Conservation (phyloP, 1,284 basidiomycete genomes). For the Chondrostereum purpureum region DNA sequence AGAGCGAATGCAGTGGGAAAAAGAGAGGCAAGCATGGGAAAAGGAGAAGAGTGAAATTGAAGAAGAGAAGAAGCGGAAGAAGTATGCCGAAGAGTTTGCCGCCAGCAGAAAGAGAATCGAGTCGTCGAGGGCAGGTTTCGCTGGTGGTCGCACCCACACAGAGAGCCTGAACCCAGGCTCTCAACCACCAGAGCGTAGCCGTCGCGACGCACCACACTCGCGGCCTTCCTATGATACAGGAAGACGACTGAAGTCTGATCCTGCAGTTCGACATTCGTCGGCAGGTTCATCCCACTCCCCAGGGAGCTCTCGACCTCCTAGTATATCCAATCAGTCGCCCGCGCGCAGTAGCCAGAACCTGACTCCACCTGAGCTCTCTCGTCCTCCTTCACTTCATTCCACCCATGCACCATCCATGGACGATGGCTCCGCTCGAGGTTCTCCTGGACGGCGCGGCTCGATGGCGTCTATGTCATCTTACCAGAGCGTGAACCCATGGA, state of each 20-base stretch:
- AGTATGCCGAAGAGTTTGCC: slow-evolving; percentile 53
- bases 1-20: slow-evolving; percentile 45
- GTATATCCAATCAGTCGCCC: slow-evolving; percentile 29
- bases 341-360: slow-evolving; percentile 19
- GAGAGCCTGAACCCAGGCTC: slow-evolving; percentile 28
- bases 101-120: slow-evolving; percentile 59
- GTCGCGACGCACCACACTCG: slow-evolving; percentile 32
- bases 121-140: slow-evolving; percentile 43
- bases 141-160: slow-evolving; percentile 22
- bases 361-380: slow-evolving; percentile 29
- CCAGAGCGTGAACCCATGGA: neutral
- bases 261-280: slow-evolving; percentile 23
- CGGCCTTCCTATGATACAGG: slow-evolving; percentile 33
- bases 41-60: slow-evolving; percentile 48
- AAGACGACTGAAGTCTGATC: slow-evolving; percentile 39
- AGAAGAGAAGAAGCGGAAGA: slow-evolving; percentile 47
- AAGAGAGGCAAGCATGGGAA: slow-evolving; percentile 48
- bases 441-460: slow-evolving; percentile 37
- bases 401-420: slow-evolving; percentile 48
- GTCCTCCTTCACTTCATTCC: slow-evolving; percentile 45
- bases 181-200: slow-evolving; percentile 38
- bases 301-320: slow-evolving; percentile 40
- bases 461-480: slow-evolving; percentile 29
- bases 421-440: slow-evolving; percentile 39
- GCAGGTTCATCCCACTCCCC: slow-evolving; percentile 36